These are phyloP conservation scores for Venustampulla echinocandica DNA, from an alignment of 495 filamentous ascomycete species.

Conservation along the genomic window DNA sequence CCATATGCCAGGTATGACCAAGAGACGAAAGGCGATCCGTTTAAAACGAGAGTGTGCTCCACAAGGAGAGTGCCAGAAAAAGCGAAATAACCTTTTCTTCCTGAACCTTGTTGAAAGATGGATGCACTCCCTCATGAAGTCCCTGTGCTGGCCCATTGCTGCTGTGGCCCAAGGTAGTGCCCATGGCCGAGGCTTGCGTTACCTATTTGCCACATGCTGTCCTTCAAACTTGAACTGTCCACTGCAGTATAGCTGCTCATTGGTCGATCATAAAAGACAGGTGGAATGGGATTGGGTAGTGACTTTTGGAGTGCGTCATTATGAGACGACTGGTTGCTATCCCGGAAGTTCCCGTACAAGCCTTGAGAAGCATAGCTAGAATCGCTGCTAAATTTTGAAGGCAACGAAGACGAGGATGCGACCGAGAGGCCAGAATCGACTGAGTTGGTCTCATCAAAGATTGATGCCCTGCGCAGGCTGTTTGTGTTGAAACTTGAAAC, in stretches of 20 bases:
- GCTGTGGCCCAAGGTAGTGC: slow-evolving; percentile 14
- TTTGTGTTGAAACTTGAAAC: slow-evolving; percentile 8
- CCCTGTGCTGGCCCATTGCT: slow-evolving; percentile 19
- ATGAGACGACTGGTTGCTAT: slow-evolving; percentile 10
- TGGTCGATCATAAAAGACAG: slow-evolving; percentile 7
- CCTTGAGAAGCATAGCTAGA: slow-evolving; percentile 20
- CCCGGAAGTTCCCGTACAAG: slow-evolving; percentile 11
- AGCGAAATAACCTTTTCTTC: too few species aligned
- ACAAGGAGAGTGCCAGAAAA: too few species aligned
- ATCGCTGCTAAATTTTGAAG: slow-evolving; percentile 17
- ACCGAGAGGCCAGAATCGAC: slow-evolving; percentile 17
- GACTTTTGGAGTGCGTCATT: slow-evolving; percentile 10
- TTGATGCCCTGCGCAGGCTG: slow-evolving; percentile 13
- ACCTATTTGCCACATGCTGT: slow-evolving; percentile 17
- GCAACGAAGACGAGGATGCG: slow-evolving; percentile 9
- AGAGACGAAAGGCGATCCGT: too few species aligned
- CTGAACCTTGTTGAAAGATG: too few species aligned
- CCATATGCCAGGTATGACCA: too few species aligned
- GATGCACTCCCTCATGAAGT: slow-evolving; percentile 13
- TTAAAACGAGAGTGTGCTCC: too few species aligned
- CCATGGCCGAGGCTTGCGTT: slow-evolving; percentile 20
- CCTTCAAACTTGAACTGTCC: slow-evolving; percentile 5
- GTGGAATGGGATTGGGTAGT: slow-evolving; percentile 15
- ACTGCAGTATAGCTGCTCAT: slow-evolving; percentile 5
- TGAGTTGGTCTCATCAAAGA: slow-evolving; percentile 11